Evolutionary conservation across 176 grass and related monocot genomes (phyloP).

Genomic region (Pontederia crassipes): DNA sequence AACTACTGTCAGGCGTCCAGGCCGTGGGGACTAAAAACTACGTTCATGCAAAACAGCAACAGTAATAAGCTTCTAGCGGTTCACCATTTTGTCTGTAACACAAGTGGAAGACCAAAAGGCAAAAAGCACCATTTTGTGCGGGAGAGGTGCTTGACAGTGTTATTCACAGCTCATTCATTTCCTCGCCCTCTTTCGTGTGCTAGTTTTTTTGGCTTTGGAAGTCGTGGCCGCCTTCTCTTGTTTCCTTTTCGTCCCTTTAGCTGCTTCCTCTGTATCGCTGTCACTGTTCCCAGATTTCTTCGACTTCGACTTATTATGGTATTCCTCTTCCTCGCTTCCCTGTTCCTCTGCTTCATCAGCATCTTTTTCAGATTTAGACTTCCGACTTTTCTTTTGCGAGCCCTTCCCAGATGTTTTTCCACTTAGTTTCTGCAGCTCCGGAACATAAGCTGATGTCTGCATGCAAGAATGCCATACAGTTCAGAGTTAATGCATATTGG

Average conservation of each 20-base stretch:
- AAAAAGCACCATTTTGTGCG: no score
- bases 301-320: slow-evolving; percentile 15
- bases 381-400: slow-evolving; percentile 20
- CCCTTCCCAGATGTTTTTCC: slow-evolving; percentile 27
- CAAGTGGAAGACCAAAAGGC: no score
- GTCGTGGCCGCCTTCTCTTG: neutral
- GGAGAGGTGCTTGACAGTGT: no score
- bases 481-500: slow-evolving; percentile 1
- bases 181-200: no score
- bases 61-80: no score
- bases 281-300: no score
- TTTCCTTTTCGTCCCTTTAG: slow-evolving; percentile 32
- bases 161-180: no score
- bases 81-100: no score
- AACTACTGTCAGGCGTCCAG: no score
- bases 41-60: no score
- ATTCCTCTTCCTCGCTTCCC: slow-evolving; percentile 11
- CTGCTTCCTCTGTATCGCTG: neutral
- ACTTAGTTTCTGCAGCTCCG: slow-evolving; percentile 60
- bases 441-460: slow-evolving; percentile 78
- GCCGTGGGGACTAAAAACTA: no score
- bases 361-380: slow-evolving; percentile 12
- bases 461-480: slow-evolving; percentile 1
- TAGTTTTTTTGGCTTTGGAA: neutral
- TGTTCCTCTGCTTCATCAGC: slow-evolving; percentile 23